Conservation (phyloP, 2,329 filamentous ascomycete species). For the Zasmidium angulare region DNA sequence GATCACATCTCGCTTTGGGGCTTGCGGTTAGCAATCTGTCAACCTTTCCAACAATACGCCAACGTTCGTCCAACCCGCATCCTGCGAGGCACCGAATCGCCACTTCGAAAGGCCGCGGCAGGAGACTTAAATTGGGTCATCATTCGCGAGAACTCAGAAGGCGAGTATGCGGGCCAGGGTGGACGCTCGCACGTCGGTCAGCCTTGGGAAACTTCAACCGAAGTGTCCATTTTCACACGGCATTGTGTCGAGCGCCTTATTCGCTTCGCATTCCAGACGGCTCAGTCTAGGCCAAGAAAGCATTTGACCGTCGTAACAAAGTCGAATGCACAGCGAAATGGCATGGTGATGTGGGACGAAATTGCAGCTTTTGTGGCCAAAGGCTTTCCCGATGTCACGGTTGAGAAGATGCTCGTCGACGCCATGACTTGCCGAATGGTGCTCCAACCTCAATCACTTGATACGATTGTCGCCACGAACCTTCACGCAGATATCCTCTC, state of each 20-base stretch:
- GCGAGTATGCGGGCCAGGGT: slow-evolving; percentile 66
- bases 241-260: slow-evolving; percentile 60
- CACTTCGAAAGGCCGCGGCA: slow-evolving; percentile 53
- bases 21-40: slow-evolving; percentile 56
- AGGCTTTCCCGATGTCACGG: slow-evolving; percentile 60
- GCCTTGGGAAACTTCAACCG: slow-evolving; percentile 62
- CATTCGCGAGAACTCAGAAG: slow-evolving; percentile 66
- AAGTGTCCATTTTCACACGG: slow-evolving; percentile 64
- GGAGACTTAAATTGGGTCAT: slow-evolving; percentile 68
- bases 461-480: slow-evolving; percentile 66
- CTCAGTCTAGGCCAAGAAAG: slow-evolving; percentile 57
- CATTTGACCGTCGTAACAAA: slow-evolving; percentile 64
- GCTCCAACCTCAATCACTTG: slow-evolving; percentile 57
- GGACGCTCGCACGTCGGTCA: slow-evolving; percentile 60
- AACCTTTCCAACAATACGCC: slow-evolving; percentile 57
- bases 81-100: slow-evolving; percentile 60
- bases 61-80: slow-evolving; percentile 61
- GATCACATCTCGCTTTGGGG: slow-evolving; percentile 54
- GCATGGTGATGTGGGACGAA: slow-evolving; percentile 69
- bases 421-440: slow-evolving; percentile 67
- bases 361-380: slow-evolving; percentile 55
- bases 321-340: slow-evolving; percentile 65
- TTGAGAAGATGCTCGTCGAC: slow-evolving; percentile 67
- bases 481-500: slow-evolving; percentile 66
- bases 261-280: slow-evolving; percentile 63